Percentiles rank a stretch among this genome's conserved stretches.
These are phyloP conservation scores for Aphanoascus verrucosus DNA, from an alignment of 2,329 filamentous ascomycete species.

Conservation along the genomic window DNA sequence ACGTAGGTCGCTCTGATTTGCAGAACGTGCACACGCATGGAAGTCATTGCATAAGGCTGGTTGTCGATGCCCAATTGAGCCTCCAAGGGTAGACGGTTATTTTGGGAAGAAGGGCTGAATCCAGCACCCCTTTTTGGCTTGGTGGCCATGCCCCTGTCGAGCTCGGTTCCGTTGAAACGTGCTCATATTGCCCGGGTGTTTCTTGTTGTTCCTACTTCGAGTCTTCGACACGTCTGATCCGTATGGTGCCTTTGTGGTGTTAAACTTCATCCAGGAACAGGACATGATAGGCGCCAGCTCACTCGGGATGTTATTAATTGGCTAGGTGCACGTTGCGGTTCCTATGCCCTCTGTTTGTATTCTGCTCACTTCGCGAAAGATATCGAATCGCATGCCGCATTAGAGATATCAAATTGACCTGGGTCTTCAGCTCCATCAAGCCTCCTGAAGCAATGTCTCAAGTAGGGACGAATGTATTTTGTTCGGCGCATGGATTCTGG, in stretches of 20 bases:
- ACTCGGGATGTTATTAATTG: not conserved
- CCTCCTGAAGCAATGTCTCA: slow-evolving; percentile 11
- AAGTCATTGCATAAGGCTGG: not conserved
- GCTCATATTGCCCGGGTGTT: not conserved
- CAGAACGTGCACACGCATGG: slow-evolving; percentile 5
- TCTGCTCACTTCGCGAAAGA: not conserved
- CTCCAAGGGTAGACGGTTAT: not conserved
- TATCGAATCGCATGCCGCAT: not conserved
- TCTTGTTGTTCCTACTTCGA: not conserved
- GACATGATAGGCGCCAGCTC: slow-evolving; percentile 2
- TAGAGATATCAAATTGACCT: too few species aligned
- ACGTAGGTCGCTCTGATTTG: slow-evolving; percentile 6
- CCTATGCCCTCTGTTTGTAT: not conserved
- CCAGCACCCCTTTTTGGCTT: not conserved
- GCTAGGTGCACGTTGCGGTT: not conserved
- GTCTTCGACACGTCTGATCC: not conserved
- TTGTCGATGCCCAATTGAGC: not conserved
- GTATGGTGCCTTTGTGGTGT: not conserved
- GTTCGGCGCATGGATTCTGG: not conserved
- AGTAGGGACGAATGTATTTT: not conserved
- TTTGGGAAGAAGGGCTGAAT: not conserved
- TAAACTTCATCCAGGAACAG: not conserved
- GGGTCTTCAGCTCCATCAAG: slow-evolving; percentile 2
- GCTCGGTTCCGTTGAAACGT: not conserved
- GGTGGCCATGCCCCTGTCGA: not conserved